phyloP scores from a whole-genome alignment of 768 basidiomycete genomes.

The Podaxis mareebaensis region DNA sequence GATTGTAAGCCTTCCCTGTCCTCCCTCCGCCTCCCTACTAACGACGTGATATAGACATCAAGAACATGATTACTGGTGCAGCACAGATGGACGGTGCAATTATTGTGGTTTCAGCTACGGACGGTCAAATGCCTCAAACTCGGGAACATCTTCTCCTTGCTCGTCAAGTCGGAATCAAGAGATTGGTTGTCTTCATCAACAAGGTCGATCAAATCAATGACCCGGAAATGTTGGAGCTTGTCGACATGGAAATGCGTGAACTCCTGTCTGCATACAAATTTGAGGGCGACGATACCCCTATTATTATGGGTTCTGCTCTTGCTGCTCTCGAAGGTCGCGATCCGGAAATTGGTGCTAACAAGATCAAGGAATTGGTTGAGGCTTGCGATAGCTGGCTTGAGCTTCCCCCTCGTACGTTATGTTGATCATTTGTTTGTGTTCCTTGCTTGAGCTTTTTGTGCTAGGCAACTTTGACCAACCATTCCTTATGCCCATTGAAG shows the following conservation, averaged over 20 bases:
- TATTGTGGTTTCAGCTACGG: constrained; percentile 96
- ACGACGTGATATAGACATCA: constrained; percentile 62
- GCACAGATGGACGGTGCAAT: constrained; percentile 98
- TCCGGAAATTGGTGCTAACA: constrained; percentile 73
- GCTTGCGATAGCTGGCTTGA: constrained; percentile 96
- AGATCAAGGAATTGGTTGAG: constrained; percentile 79
- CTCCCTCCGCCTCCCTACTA: constrained; percentile 7
- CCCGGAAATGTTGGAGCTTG: constrained; percentile 97
- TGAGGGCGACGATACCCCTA: constrained; percentile 98
- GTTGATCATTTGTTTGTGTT: not conserved
- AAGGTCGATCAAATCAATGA: constrained; percentile 97
- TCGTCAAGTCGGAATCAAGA: constrained; percentile 97
- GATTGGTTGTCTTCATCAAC: constrained; percentile 99
- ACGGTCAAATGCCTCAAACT: constrained; percentile 99
- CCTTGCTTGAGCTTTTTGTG: constrained; percentile 1
- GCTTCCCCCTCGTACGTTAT: constrained; percentile 76
- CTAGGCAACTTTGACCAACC: constrained; percentile 95
- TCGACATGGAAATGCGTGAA: constrained; percentile 99
- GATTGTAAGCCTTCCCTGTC: constrained; percentile 63
- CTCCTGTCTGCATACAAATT: constrained; percentile 89
- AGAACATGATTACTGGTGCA: constrained; percentile 99
- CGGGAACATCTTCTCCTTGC: constrained; percentile 97
- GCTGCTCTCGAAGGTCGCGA: constrained; percentile 90
- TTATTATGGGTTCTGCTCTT: constrained; percentile 95
- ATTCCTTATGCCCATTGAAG: constrained; percentile 95